Evolutionary conservation across 108 stramenopile species (phyloP), one percentile per base, ranked within the genome.

Genomic region (Pinguiococcus pyrenoidosus): DNA sequence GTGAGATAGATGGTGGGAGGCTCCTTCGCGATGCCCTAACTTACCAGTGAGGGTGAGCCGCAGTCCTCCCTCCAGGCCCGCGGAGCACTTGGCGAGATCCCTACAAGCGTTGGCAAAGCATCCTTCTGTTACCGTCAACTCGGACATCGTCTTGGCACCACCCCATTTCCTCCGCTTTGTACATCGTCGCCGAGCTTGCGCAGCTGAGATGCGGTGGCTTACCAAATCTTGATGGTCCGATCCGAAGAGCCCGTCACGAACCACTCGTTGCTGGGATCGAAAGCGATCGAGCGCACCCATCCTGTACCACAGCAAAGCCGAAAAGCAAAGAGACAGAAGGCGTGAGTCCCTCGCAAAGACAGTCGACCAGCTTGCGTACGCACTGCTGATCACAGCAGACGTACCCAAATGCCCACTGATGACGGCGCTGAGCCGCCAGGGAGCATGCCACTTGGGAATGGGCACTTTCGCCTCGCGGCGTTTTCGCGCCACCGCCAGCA

Each of bases 391-490:
- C 4, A 32, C 4, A 7, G 8, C 6, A 32, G 4, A 32, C 30
- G 8, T 32, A 32, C 25, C 46, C 41, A 5, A 96, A 48, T 23
- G 96, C 98, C 3, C 87, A 74, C 20, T 77, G 55, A n/a, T n/a
- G n/a, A n/a, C n/a, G n/a, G n/a, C n/a, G n/a, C n/a, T n/a, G 20
- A 99, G 52, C 59, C 83, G 78, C 94, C 95, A 99, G 0, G 93
- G 92, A 6, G 98, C 92, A 67, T 99, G 98, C 98, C 98, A 99
- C 26, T 64, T 65, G 18, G 98, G 98, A 34, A 79, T 88, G 3
- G 88, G 89, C 16, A 93, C 83, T 25, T 66, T 75, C 38, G 36
- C 29, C n/a, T 22, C n/a, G 16, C 1, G 10, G 9, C 54, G 32
- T 4, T 44, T 30, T 7, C 5, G 18, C 10, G 38, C 32, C 54